phyloP scores from a whole-genome alignment of 164 flowering plant genomes.

The Vitis rotundifolia region DNA sequence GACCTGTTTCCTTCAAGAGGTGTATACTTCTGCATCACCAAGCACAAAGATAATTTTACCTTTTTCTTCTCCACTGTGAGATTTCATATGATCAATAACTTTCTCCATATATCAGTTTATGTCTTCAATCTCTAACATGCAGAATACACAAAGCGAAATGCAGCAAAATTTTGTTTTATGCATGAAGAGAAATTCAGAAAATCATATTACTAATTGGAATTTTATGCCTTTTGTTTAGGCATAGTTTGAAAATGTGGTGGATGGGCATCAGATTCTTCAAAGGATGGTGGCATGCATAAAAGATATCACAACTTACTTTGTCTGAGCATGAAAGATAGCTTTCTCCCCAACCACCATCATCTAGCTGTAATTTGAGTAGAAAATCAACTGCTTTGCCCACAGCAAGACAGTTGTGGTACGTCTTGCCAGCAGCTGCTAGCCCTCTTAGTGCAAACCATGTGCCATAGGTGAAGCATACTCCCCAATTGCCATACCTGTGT shows the following conservation, averaged over 20 bases:
- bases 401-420: conserved; percentile 34
- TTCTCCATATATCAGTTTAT: no score
- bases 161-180: no score
- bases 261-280: no score
- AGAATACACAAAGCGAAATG: no score
- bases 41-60: background rate
- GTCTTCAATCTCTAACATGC: no score
- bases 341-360: conserved; percentile 57
- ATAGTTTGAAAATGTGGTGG: no score
- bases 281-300: background rate
- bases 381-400: conserved; percentile 40
- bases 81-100: no score
- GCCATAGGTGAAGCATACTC: conserved; percentile 24
- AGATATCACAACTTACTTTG: conserved; percentile 22
- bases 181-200: no score
- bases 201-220: no score
- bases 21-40: conserved; percentile 26
- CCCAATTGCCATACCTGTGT: conserved; percentile 58
- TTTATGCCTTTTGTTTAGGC: no score
- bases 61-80: no score
- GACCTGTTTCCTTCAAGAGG: conserved; percentile 38
- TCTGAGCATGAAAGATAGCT: conserved; percentile 43
- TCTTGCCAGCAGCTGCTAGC: conserved; percentile 37
- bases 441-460: conserved; percentile 48
- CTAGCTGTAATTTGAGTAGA: conserved; percentile 31